Conservation (phyloP, 345 rosid species). For the Erucastrum elatum region DNA sequence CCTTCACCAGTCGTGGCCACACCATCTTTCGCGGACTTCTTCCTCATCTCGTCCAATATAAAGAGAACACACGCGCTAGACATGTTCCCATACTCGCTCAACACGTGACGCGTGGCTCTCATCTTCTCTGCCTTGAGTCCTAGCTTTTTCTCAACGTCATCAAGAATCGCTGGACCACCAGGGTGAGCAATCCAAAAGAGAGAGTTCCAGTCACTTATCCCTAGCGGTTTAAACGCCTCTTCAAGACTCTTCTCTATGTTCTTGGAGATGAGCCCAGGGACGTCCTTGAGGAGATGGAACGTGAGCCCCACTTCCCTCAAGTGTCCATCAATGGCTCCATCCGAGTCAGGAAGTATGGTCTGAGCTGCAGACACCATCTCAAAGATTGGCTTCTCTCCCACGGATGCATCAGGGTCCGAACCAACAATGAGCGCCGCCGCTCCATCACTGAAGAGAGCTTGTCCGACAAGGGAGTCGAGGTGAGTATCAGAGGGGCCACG, state of each 20-base stretch:
- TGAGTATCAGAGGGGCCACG: constrained; percentile 77
- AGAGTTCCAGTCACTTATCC: constrained; percentile 78
- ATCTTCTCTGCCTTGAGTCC: constrained; percentile 57
- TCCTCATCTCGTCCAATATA: constrained; percentile 75
- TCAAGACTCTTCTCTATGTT: constrained; percentile 67
- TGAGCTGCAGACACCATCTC: constrained; percentile 67
- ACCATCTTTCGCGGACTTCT: constrained; percentile 53
- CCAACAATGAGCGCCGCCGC: constrained; percentile 73
- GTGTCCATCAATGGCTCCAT: constrained; percentile 71
- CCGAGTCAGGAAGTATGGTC: constrained; percentile 71
- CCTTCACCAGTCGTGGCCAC: constrained; percentile 73
- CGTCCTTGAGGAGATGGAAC: constrained; percentile 63
- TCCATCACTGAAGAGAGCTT: constrained; percentile 70
- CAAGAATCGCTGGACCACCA: constrained; percentile 71
- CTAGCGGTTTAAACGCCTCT: constrained; percentile 69
- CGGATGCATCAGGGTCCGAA: constrained; percentile 49
- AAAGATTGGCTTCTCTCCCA: constrained; percentile 58
- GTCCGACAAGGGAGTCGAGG: constrained; percentile 69
- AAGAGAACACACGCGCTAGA: constrained; percentile 83
- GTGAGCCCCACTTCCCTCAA: constrained; percentile 72
- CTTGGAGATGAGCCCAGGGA: constrained; percentile 66
- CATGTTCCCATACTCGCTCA: constrained; percentile 80
- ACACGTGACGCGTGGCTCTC: constrained; percentile 59
- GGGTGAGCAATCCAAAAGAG: constrained; percentile 82
- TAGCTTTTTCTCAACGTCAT: constrained; percentile 58